A percentile compares a stretch with the other conserved stretches of the same genome.
Evolutionary conservation across 352 stramenopile genomes (phyloP).

Genomic region (Globisporangium camurandrum): DNA sequence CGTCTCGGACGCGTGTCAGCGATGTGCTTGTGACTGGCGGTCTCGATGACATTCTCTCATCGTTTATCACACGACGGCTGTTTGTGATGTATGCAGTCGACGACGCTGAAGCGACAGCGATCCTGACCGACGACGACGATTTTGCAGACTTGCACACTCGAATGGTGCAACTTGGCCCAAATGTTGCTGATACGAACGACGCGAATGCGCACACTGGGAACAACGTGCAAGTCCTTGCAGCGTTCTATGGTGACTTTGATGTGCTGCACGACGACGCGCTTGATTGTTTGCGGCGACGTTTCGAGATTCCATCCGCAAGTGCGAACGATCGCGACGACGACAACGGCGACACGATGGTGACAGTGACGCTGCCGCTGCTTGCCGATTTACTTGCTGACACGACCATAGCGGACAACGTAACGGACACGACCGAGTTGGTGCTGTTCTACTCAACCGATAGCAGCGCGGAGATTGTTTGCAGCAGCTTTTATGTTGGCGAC

Average conservation of each 20-base stretch:
- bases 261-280: conserved; percentile 23
- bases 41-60: conserved; percentile 9
- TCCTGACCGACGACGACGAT: conserved; percentile 23
- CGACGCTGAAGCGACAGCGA: conserved; percentile 9
- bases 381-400: conserved; percentile 15
- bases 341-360: conserved; percentile 7
- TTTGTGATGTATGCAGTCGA: conserved; percentile 21
- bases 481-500: conserved; percentile 20
- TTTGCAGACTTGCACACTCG: neutral
- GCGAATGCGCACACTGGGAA: neutral
- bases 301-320: conserved; percentile 4
- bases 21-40: conserved; percentile 13
- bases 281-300: conserved; percentile 14
- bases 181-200: neutral
- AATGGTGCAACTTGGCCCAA: too few species aligned
- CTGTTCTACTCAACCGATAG: conserved; percentile 17
- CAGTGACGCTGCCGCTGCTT: conserved; percentile 18
- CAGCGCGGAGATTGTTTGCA: conserved; percentile 6
- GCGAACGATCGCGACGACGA: conserved; percentile 6
- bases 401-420: conserved; percentile 13
- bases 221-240: conserved; percentile 11
- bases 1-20: neutral
- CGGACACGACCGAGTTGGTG: conserved; percentile 19
- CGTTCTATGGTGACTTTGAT: conserved; percentile 53
- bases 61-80: conserved; percentile 13